Conservation (phyloP, 257 asterid genomes). For the Cinchona pubescens region DNA sequence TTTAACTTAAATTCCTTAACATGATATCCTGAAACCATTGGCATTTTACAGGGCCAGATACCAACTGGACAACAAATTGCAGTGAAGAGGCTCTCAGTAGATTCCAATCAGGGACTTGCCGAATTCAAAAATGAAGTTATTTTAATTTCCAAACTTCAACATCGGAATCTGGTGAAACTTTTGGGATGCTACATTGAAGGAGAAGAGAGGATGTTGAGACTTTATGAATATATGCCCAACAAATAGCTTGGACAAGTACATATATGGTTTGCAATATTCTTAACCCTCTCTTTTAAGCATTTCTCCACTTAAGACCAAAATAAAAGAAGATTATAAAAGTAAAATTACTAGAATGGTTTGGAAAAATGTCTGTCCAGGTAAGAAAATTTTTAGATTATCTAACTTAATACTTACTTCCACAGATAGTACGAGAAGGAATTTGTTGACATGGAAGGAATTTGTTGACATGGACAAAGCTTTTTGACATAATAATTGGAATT, state of each 20-base stretch:
- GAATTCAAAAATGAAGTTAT: slow-evolving; percentile 40
- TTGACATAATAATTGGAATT: slow-evolving; percentile 26
- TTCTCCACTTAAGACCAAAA: background rate
- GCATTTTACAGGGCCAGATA: slow-evolving; percentile 7
- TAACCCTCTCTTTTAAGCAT: too few relatives aligned
- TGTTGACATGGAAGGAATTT: slow-evolving; percentile 29
- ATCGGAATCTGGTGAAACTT: slow-evolving; percentile 38
- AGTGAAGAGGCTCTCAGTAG: slow-evolving; percentile 27
- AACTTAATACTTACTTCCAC: background rate
- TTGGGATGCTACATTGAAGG: slow-evolving; percentile 38
- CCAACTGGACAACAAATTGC: slow-evolving; percentile 36
- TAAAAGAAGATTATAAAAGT: background rate
- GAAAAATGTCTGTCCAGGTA: background rate
- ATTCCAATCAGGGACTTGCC: slow-evolving; percentile 34
- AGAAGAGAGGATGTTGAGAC: slow-evolving; percentile 29
- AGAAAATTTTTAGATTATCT: background rate
- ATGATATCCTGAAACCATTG: background rate
- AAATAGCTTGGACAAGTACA: slow-evolving; percentile 38
- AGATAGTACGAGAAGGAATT: slow-evolving; percentile 12
- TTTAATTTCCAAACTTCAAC: slow-evolving; percentile 37
- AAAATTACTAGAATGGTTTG: background rate
- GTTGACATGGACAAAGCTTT: too few relatives aligned
- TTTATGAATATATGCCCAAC: slow-evolving; percentile 40
- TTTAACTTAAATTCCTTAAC: background rate
- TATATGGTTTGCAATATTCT: slow-evolving; percentile 25